Percentiles rank a stretch among this genome's conserved stretches.
These are phyloP conservation scores for Pleurotus djamor DNA, from an alignment of 768 basidiomycete species.

Conservation along the genomic window DNA sequence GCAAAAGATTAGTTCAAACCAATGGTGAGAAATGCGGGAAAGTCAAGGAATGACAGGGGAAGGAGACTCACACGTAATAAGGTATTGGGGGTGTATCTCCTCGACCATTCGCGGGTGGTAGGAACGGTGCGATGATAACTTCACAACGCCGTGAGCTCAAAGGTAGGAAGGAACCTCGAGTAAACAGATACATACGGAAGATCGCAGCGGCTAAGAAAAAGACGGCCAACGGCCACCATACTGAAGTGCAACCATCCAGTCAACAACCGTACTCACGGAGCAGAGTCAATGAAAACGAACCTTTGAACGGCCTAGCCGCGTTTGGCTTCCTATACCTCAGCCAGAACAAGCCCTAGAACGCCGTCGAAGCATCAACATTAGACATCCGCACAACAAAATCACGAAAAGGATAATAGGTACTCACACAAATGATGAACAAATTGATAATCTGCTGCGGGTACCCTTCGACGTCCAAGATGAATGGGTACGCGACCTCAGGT, in stretches of 20 bases:
- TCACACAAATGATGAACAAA: slow-evolving; percentile 53
- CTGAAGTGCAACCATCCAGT: slow-evolving; percentile 17
- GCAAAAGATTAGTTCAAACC: not conserved
- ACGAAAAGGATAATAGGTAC: slow-evolving; percentile 12
- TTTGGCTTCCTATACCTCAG: slow-evolving; percentile 50
- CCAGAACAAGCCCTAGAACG: slow-evolving; percentile 49
- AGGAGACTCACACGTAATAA: slow-evolving; percentile 43
- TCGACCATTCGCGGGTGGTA: slow-evolving; percentile 48
- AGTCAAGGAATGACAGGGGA: not conserved
- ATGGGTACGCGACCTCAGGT: slow-evolving; percentile 51
- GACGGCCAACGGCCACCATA: slow-evolving; percentile 53
- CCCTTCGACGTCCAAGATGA: slow-evolving; percentile 56
- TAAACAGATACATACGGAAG: slow-evolving; percentile 38
- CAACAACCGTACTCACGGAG: too few relatives aligned
- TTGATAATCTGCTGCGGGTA: slow-evolving; percentile 56
- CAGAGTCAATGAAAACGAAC: slow-evolving; percentile 14
- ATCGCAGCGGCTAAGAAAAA: slow-evolving; percentile 51
- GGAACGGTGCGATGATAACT: slow-evolving; percentile 57
- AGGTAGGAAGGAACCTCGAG: too few relatives aligned
- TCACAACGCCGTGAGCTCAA: not conserved
- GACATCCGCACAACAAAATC: not conserved
- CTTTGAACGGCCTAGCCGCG: slow-evolving; percentile 50
- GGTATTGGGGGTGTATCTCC: slow-evolving; percentile 62
- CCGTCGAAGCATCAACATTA: not conserved
- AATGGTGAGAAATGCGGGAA: not conserved